Evolutionary conservation across 257 asterid genomes (phyloP).

Genomic region (Solanum neorickii): DNA sequence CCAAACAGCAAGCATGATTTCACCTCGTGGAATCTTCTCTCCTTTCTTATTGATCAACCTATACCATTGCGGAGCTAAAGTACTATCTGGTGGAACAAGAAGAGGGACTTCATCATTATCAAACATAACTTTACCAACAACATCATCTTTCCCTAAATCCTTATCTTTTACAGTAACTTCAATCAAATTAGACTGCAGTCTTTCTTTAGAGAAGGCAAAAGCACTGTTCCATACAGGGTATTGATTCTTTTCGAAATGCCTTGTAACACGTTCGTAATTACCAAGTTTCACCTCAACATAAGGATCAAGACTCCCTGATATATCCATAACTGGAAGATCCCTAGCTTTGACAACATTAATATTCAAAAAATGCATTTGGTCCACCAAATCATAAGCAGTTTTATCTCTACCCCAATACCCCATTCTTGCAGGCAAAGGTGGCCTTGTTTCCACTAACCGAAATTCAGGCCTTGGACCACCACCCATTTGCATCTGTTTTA

Average conservation of each 20-base stretch:
- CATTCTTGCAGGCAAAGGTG: slow-evolving; percentile 77
- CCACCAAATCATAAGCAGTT: slow-evolving; percentile 89
- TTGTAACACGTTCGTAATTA: slow-evolving; percentile 66
- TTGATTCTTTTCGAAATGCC: slow-evolving; percentile 65
- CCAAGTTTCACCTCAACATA: slow-evolving; percentile 88
- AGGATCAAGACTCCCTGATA: slow-evolving; percentile 76
- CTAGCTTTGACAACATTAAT: slow-evolving; percentile 58
- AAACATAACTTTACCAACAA: slow-evolving; percentile 60
- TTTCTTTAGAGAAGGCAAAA: slow-evolving; percentile 71
- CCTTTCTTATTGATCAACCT: slow-evolving; percentile 55
- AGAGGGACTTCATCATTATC: slow-evolving; percentile 55
- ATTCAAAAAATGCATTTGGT: slow-evolving; percentile 64
- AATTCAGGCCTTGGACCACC: slow-evolving; percentile 58
- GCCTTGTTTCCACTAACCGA: slow-evolving; percentile 70
- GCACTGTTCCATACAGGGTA: slow-evolving; percentile 57
- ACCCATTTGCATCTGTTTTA: slow-evolving; percentile 52
- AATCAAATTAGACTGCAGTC: slow-evolving; percentile 58
- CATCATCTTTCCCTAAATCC: slow-evolving; percentile 71
- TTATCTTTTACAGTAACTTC: slow-evolving; percentile 63
- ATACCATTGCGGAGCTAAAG: slow-evolving; percentile 84
- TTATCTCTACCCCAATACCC: slow-evolving; percentile 94
- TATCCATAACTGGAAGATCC: slow-evolving; percentile 75
- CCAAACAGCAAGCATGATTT: slow-evolving; percentile 88
- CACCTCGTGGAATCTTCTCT: slow-evolving; percentile 40
- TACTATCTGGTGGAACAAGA: slow-evolving; percentile 79